Evolutionary conservation across 2,329 filamentous ascomycete species (phyloP).

Genomic region (Trichophyton simii): DNA sequence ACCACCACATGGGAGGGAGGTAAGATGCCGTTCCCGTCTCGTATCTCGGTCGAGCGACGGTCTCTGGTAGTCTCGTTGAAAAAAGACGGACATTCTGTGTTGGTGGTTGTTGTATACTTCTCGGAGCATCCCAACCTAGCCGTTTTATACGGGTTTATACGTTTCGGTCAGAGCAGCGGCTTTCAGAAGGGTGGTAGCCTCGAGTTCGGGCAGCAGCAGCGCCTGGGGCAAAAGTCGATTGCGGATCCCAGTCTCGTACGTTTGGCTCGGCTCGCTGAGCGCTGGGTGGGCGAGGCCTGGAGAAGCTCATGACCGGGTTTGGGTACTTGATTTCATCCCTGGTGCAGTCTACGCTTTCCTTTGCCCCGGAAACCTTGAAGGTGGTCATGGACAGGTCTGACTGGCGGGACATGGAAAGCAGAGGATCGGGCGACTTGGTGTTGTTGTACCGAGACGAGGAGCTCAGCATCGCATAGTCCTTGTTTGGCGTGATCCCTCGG

Average conservation of each 20-base stretch:
- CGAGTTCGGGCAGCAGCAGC: not conserved
- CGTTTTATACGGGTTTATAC: not conserved
- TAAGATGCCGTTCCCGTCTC: not conserved
- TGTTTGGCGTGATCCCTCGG: conserved; percentile 49
- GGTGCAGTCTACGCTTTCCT: conserved; percentile 21
- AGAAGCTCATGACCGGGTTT: conserved; percentile 38
- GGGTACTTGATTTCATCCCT: conserved; percentile 36
- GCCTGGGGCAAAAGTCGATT: conserved; percentile 24
- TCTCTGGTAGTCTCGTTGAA: not conserved
- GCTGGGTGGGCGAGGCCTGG: conserved; percentile 33
- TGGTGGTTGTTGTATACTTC: not conserved
- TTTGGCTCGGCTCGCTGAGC: conserved; percentile 13
- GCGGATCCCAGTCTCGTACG: conserved; percentile 26
- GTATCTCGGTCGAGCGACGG: not conserved
- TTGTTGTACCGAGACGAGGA: conserved; percentile 13
- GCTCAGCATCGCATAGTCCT: conserved; percentile 68
- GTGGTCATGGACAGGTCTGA: conserved; percentile 16
- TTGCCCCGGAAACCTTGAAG: conserved; percentile 12
- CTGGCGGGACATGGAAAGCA: conserved; percentile 19
- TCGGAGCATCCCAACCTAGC: not conserved
- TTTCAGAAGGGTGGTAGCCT: not conserved
- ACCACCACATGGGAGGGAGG: not conserved
- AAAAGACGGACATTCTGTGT: not conserved
- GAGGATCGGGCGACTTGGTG: conserved; percentile 25
- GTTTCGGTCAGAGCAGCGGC: not conserved